Evolutionary conservation across 2,329 filamentous ascomycete genomes (phyloP).

Genomic region (Claviceps sp.): DNA sequence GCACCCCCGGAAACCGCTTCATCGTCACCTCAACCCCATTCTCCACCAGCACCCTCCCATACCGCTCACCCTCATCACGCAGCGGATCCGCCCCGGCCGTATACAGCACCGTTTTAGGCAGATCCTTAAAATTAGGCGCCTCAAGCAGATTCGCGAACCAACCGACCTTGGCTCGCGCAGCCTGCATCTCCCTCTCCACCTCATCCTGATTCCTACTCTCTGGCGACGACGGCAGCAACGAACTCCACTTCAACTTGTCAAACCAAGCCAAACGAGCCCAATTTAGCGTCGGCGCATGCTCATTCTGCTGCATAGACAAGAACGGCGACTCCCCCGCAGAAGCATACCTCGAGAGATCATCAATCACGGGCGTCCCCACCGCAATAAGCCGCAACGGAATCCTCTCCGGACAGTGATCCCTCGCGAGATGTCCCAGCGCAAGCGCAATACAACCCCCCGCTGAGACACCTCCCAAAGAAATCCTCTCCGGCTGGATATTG

Average conservation of each 20-base stretch:
- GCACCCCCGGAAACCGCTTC: slow-evolving; percentile 32
- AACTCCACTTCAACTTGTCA: slow-evolving; percentile 20
- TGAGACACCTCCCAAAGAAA: slow-evolving; percentile 32
- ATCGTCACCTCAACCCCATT: slow-evolving; percentile 31
- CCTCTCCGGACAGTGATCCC: slow-evolving; percentile 16
- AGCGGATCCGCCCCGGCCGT: slow-evolving; percentile 31
- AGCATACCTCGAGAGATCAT: slow-evolving; percentile 24
- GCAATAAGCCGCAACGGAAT: slow-evolving; percentile 25
- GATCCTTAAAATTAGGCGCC: slow-evolving; percentile 19
- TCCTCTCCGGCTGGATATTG: slow-evolving; percentile 22
- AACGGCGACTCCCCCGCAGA: slow-evolving; percentile 24
- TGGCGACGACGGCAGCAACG: slow-evolving; percentile 4
- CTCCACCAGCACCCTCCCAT: slow-evolving; percentile 27
- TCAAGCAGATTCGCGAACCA: slow-evolving; percentile 21
- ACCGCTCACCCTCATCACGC: slow-evolving; percentile 35
- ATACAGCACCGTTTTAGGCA: slow-evolving; percentile 26
- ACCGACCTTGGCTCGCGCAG: slow-evolving; percentile 9
- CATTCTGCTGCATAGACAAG: slow-evolving; percentile 26
- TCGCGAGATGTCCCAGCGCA: slow-evolving; percentile 25
- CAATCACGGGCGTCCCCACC: slow-evolving; percentile 26
- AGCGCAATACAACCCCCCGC: slow-evolving; percentile 29
- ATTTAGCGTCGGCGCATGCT: slow-evolving; percentile 29
- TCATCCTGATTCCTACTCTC: no score
- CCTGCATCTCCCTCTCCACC: slow-evolving; percentile 1
- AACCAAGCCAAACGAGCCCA: slow-evolving; percentile 30